Percentiles rank a stretch among this genome's conserved stretches.
phyloP scores from a whole-genome alignment of 2,329 filamentous ascomycete species.

The Diaporthe sp. region DNA sequence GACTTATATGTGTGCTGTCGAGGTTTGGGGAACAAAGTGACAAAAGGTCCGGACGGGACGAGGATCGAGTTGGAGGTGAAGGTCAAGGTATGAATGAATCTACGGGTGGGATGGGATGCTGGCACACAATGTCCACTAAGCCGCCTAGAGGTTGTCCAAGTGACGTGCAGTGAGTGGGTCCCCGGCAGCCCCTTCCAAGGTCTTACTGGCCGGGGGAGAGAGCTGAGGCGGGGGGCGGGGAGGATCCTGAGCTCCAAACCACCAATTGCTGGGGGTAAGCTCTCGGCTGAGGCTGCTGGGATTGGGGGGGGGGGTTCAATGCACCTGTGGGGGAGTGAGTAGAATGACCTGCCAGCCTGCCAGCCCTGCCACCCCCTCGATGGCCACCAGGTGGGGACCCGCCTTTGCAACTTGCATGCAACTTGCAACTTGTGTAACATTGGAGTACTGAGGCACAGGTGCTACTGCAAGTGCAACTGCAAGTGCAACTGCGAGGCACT shows the following conservation, averaged over 20 bases:
- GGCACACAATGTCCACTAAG: slow-evolving; percentile 15
- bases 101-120: neutral
- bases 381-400: neutral
- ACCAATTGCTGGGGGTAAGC: slow-evolving; percentile 12
- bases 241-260: slow-evolving; percentile 27
- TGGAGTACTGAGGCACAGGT: slow-evolving; percentile 6
- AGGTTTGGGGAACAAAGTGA: neutral
- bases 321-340: slow-evolving; percentile 12
- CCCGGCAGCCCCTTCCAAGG: neutral
- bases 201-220: slow-evolving; percentile 37
- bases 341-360: slow-evolving; percentile 2
- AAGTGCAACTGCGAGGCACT: neutral
- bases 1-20: slow-evolving; percentile 15
- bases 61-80: slow-evolving; percentile 4
- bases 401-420: too few relatives aligned
- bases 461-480: slow-evolving; percentile 7
- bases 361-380: neutral
- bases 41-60: neutral
- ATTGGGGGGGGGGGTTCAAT: neutral
- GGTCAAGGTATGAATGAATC: slow-evolving; percentile 1
- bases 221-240: slow-evolving; percentile 40
- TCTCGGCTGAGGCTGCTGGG: slow-evolving; percentile 5
- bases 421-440: neutral
- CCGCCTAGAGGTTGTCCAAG: slow-evolving; percentile 31
- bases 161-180: slow-evolving; percentile 31